These are phyloP conservation scores for Chaetomiaceae sp. DNA, from an alignment of 2,329 filamentous ascomycete species.

Conservation along the genomic window DNA sequence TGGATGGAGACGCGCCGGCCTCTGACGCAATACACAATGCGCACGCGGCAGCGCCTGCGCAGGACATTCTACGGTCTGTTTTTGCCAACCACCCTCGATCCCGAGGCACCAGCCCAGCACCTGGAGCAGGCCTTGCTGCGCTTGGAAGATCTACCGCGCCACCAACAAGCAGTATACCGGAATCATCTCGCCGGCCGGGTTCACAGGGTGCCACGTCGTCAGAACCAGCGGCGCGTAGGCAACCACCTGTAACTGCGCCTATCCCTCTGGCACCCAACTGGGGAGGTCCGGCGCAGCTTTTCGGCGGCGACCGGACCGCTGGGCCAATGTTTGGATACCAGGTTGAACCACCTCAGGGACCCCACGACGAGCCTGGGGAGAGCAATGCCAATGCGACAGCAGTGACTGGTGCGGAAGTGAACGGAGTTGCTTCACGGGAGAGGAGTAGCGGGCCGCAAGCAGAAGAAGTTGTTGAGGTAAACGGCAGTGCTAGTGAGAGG, in stretches of 20 bases:
- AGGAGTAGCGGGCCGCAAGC: conserved; percentile 7
- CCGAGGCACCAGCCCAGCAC: conserved; percentile 8
- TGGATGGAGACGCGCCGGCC: conserved; percentile 35
- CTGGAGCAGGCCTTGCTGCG: background rate
- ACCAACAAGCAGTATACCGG: background rate
- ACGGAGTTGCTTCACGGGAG: conserved; percentile 6
- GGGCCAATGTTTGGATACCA: conserved; percentile 21
- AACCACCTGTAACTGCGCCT: conserved; percentile 42
- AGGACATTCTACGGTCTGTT: conserved; percentile 16
- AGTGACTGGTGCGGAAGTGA: no score
- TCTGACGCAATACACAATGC: conserved; percentile 15
- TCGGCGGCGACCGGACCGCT: conserved; percentile 31
- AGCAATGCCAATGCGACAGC: conserved; percentile 3
- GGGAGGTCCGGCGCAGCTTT: conserved; percentile 48
- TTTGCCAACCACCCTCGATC: conserved; percentile 12
- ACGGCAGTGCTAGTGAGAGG: conserved; percentile 29
- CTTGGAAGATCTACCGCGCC: background rate
- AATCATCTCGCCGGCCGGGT: background rate
- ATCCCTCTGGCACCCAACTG: conserved; percentile 48
- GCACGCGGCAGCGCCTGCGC: conserved; percentile 2
- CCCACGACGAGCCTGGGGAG: conserved; percentile 14
- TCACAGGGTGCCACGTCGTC: background rate
- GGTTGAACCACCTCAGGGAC: conserved; percentile 14
- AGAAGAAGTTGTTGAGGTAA: conserved; percentile 21
- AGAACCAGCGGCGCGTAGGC: background rate